Percentiles rank a stretch among this genome's conserved stretches.
Evolutionary conservation across 106 monocot species (phyloP).

Genomic region (Triglochin maritima): DNA sequence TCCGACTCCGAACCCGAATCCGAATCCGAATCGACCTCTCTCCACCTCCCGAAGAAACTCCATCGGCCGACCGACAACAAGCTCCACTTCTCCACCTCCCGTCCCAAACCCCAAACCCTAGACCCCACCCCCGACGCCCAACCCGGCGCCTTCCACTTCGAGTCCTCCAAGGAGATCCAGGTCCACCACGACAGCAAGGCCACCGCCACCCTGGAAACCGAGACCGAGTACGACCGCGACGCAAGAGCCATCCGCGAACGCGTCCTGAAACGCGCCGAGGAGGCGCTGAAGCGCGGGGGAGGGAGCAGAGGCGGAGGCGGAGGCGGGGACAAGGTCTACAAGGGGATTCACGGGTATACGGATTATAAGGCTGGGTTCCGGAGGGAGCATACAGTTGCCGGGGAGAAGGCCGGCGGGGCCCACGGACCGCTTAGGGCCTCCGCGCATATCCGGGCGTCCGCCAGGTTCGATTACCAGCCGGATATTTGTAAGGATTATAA

Average conservation of each 20-base stretch:
- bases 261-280: constrained; percentile 53
- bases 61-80: constrained; percentile 26
- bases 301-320: constrained; percentile 2
- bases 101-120: constrained; percentile 3
- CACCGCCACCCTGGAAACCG: constrained; percentile 82
- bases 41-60: constrained; percentile 21
- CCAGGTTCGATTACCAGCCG: constrained; percentile 95
- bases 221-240: constrained; percentile 77
- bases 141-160: constrained; percentile 47
- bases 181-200: constrained; percentile 81
- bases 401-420: constrained; percentile 89
- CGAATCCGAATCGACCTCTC: constrained; percentile 1
- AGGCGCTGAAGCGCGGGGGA: constrained; percentile 36
- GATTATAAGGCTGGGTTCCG: constrained; percentile 97
- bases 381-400: constrained; percentile 78
- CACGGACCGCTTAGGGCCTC: constrained; percentile 91
- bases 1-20: constrained; percentile 24
- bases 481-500: constrained; percentile 99
- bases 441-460: constrained; percentile 65
- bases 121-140: neutral
- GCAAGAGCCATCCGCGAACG: constrained; percentile 85
- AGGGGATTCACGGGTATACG: constrained; percentile 81
- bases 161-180: constrained; percentile 79
- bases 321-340: constrained; percentile 53
- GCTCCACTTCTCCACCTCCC: constrained; percentile 58